Evolutionary conservation across 129 eudicot species (phyloP), one percentile per base, ranked within the genome.

Genomic region (Rutidosis leptorrhynchoides): DNA sequence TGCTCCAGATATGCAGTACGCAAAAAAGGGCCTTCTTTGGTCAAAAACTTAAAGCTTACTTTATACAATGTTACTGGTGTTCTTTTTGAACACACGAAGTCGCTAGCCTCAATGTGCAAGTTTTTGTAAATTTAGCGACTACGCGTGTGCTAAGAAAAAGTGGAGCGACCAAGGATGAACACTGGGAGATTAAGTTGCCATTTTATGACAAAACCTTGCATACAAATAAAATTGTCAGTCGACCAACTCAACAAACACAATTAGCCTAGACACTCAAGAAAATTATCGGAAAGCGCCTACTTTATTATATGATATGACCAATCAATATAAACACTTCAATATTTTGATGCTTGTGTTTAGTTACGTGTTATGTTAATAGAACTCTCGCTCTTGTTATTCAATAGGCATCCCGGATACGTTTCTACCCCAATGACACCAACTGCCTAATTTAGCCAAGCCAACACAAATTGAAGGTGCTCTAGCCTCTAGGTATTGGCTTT

Each of bases 371-470:
- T 23, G 25, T 1, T 14, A 52, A 52, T 52, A 19, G 58, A 52
- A 14, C 58, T 23, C 15, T 2, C 27, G 14, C 26, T 56, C 20
- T 14, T 19, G 20, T 26, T 25, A 9, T 25, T 56, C 33, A 24
- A 55, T 55, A 55, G 12, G 19, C 33, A 23, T 56, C 30, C 35
- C 26, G 25, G 62, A 55, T 25, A 3, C 0, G n/a, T 14, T 25
- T 23, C 8, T 1, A 22, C 7, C 29, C 56, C 55, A 9, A 49
- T 56, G 33, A 56, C 14, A 56, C n/a, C 19, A 56, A 25, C 16
- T 23, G 29, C 20, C 62, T 10, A 6, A 56, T 12, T 56, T 56
- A 56, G 62, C 62, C 62, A 56, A 25, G 17, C 33, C 62, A 25
- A 56, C 27, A 52, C 4, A 56, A 56, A 56, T 9, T 56, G 20